Evolutionary conservation across 495 filamentous ascomycete genomes (phyloP), one percentile per base, ranked within the genome.

Genomic region (Hyaloscypha bicolor): DNA sequence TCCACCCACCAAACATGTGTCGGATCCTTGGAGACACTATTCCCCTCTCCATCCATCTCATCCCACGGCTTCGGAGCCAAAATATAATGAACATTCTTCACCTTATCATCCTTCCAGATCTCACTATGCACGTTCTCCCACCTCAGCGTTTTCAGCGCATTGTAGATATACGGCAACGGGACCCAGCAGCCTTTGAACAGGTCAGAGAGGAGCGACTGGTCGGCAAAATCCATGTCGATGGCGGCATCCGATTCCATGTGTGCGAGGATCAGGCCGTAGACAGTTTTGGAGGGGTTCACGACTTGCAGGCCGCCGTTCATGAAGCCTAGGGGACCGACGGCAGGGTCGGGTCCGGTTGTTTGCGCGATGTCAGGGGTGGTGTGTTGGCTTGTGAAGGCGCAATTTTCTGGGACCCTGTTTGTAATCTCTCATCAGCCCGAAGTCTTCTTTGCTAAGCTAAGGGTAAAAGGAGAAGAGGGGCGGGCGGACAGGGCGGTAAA

Each of bases 51-150:
- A 65, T 74, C 73, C 61, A 77, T 75, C 75, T 91, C 85, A 72
- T 93, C 87, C 92, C 92, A 94, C 30, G 92, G 92, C 76, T 96
- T 95, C 31, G 89, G 90, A 33, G 79, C 81, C n/a, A 95, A 73
- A 29, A 96, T 89, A 71, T 91, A 94, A 74, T 95, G 92, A 21
- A 94, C 74, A 74, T 91, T 92, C 82, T 91, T 93, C 21, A 95
- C 90, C 65, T 82, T 70, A 16, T 87, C 86, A 74, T 95, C 92
- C 33, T 83, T 77, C 92, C 92, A 95, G 63, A 94, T 91, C 45
- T 81, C 72, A 55, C 80, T 77, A 68, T 96, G 92, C 62, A 93
- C 89, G 8, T 82, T 84, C 48, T 82, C 73, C 85, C 85, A 85
- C 45, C 91, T 82, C 75, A 93, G 68, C 21, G 92, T 92, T 80